Evolutionary conservation across 106 monocot species (phyloP).

Genomic region (Dendrobium catenatum): DNA sequence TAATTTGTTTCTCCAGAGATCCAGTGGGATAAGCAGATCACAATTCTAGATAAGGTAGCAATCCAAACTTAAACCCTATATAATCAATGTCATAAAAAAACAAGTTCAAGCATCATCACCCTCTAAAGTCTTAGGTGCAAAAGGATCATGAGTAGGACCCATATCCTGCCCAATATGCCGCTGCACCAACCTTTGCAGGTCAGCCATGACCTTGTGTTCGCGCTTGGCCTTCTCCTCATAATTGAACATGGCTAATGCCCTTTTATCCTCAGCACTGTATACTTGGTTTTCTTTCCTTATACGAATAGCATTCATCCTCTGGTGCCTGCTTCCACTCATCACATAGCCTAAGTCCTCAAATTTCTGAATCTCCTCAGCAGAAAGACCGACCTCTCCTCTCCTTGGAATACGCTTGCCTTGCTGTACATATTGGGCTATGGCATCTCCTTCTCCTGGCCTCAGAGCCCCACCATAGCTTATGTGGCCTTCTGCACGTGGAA

Average conservation of each 20-base stretch:
- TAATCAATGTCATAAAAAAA: not conserved
- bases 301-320: conserved; percentile 99
- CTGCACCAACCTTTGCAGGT: conserved; percentile 86
- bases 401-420: conserved; percentile 98
- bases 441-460: conserved; percentile 97
- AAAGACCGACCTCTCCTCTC: conserved; percentile 96
- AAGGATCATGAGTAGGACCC: conserved; percentile 75
- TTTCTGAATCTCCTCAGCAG: conserved; percentile 91
- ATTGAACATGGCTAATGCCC: conserved; percentile 97
- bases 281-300: conserved; percentile 99
- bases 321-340: conserved; percentile 98
- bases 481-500: conserved; percentile 88
- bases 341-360: conserved; percentile 95
- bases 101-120: conserved; percentile 34
- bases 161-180: conserved; percentile 86
- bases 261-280: conserved; percentile 96
- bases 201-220: conserved; percentile 96
- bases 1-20: not conserved
- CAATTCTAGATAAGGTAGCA: not conserved
- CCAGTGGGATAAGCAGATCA: not conserved
- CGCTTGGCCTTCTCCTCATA: conserved; percentile 97
- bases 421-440: conserved; percentile 97
- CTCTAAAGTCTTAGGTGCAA: conserved; percentile 47
- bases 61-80: not conserved
- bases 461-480: conserved; percentile 96